Evolutionary conservation across 441 rosid species (phyloP), one percentile per base, ranked within the genome.

Genomic region (Eutrema salsugineum): DNA sequence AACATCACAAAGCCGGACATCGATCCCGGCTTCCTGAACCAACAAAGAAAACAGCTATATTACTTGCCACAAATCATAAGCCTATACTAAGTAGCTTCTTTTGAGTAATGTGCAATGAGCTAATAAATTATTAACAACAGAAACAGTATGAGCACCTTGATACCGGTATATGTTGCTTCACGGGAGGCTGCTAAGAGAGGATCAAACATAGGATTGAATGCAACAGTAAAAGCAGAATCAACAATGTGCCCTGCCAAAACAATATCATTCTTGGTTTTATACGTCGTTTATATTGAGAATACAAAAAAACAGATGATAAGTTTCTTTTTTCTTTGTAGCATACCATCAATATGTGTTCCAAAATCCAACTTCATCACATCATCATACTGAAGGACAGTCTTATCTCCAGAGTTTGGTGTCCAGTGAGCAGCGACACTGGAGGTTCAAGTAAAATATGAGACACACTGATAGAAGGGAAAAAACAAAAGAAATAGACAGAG

Each of bases 341-440:
- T 82, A 92, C 94, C 98, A 78, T 90, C 97, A 76, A 92, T 80
- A 75, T 92, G 97, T 50, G 95, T 87, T 68, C 97, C 97, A 78
- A 93, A 90, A 81, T 88, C 97, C 82, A 93, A 77, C 82, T 93
- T 90, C 97, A 93, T 88, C 56, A 93, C 97, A 69, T 90, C 97
- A 77, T 90, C 97, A 77, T 90, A 90, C 83, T 88, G 87, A 80
- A 93, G 98, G 33, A 93, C 90, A 73, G 98, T 90, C 73, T 88
- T 87, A 64, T 93, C 98, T 67, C 98, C 97, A 11, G 87, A 46
- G 79, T 93, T 93, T 22, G 98, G 98, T 48, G 98, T 90, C 98
- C 98, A 90, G 53, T 93, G 95, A 63, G 98, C 97, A 70, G 95
- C 98, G 46, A 92, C 91, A 84, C 98, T 88, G 60, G 49, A 48